Evolutionary conservation across 2,329 filamentous ascomycete genomes (phyloP), one percentile per base, ranked within the genome.

Genomic region (Oidium heveae): DNA sequence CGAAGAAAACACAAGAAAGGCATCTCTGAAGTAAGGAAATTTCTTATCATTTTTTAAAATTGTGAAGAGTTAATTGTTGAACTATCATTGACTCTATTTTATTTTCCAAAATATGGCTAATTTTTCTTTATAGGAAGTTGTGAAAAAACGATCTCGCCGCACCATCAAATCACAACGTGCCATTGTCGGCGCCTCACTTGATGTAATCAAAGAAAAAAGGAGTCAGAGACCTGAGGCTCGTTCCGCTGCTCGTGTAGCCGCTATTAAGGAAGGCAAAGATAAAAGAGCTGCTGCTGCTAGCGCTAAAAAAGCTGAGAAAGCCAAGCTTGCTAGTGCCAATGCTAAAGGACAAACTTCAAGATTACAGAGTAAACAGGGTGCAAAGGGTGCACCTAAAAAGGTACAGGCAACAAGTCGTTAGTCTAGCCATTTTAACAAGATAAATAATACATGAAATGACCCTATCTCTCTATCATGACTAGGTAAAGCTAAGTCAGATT

Each of bases 181-280:
- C 70, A 94, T 98, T 72, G 91, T 98, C 66, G 91, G 91, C 80
- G 91, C 91, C 65, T 95, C 91, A 61, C 88, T 98, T 72, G 91
- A 98, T 71, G 87, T 96, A 69, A 96, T 98, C 81, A 96, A 95
- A 83, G 91, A 98, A 82, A 86, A 86, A 76, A 88, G 91, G 69
- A 73, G 79, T 66, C 82, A 86, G 79, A 86, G 91, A 72, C 91
- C 91, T 66, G 91, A 96, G 77, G 89, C 87, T 70, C 88, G 91
- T 71, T 77, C 80, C 66, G 91, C 91, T 67, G 88, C 87, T 69
- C 89, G 91, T 69, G 75, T 77, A 64, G 76, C 81, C 65, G 89
- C 91, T 71, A 88, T 96, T 76, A 89, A 89, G 79, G 87, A 93
- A 70, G 85, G 81, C 75, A 98, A 98, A 84, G 88, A 94, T 72